Conservation (phyloP, 2,329 filamentous ascomycete species). For the Pyrenophora graminea region DNA sequence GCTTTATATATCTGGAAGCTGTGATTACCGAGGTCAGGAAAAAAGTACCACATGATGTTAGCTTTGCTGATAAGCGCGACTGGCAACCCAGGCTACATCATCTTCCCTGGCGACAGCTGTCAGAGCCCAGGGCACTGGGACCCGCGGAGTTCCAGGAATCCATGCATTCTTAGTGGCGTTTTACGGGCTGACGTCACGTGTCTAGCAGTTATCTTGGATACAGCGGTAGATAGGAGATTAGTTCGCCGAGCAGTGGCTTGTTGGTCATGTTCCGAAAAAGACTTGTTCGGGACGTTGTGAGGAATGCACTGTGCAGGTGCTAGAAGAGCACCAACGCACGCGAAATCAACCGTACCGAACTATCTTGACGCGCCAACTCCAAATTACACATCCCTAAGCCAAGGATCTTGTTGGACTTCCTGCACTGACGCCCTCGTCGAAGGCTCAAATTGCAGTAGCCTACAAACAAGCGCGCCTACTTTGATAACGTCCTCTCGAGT, state of each 20-base stretch:
- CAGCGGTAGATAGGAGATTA: too few relatives aligned
- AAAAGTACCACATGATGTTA: constrained; percentile 1
- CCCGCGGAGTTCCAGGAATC: constrained; percentile 8
- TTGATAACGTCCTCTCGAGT: constrained; percentile 22
- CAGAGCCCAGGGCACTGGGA: constrained; percentile 5
- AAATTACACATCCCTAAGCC: constrained; percentile 10
- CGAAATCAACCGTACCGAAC: too few relatives aligned
- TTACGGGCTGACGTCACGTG: not conserved
- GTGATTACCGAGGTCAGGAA: not conserved
- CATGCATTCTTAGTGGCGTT: not conserved
- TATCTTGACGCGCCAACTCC: too few relatives aligned
- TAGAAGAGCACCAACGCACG: too few relatives aligned
- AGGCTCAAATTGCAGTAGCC: constrained; percentile 25
- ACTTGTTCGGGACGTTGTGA: too few relatives aligned
- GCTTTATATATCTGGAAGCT: not conserved
- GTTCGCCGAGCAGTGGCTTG: too few relatives aligned
- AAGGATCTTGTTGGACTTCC: constrained; percentile 24
- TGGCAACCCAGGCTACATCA: not conserved
- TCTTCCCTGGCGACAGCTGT: constrained; percentile 3
- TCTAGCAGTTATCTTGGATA: not conserved
- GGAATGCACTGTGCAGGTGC: too few relatives aligned
- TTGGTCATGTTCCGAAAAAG: too few relatives aligned
- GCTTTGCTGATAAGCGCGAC: constrained; percentile 1
- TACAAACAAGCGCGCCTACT: constrained; percentile 21
- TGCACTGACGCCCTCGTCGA: constrained; percentile 20